Conservation (phyloP, 345 rosid species). For the Lumnitzera littorea region DNA sequence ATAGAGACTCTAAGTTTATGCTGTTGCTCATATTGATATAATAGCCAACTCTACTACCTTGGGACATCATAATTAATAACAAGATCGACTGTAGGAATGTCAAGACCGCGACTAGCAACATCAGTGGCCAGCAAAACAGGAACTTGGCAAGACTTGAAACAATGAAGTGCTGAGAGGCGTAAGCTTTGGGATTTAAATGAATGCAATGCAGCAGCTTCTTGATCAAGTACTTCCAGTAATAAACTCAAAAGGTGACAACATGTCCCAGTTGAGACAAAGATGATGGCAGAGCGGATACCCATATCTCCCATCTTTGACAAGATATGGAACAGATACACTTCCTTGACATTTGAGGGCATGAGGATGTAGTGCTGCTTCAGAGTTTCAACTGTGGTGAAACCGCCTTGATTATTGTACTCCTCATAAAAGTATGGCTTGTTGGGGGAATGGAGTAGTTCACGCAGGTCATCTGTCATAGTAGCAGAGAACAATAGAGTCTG, state of each 20-base stretch:
- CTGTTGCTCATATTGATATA: background rate
- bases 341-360: slow-evolving; percentile 74
- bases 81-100: slow-evolving; percentile 95
- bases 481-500: slow-evolving; percentile 93
- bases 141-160: slow-evolving; percentile 77
- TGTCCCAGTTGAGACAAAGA: slow-evolving; percentile 95
- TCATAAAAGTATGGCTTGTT: slow-evolving; percentile 91
- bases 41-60: slow-evolving; percentile 33
- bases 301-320: slow-evolving; percentile 77
- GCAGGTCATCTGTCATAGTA: slow-evolving; percentile 79
- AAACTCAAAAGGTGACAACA: slow-evolving; percentile 71
- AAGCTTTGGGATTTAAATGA: slow-evolving; percentile 73
- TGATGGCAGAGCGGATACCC: slow-evolving; percentile 82
- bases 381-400: slow-evolving; percentile 81
- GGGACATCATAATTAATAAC: slow-evolving; percentile 92
- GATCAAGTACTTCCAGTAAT: slow-evolving; percentile 81
- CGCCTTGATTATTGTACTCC: slow-evolving; percentile 54
- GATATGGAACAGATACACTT: slow-evolving; percentile 67
- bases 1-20: background rate
- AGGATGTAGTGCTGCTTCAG: slow-evolving; percentile 76
- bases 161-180: slow-evolving; percentile 73
- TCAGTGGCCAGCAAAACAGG: slow-evolving; percentile 81
- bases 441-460: slow-evolving; percentile 60
- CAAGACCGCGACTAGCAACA: slow-evolving; percentile 96
- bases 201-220: slow-evolving; percentile 63